phyloP scores from a whole-genome alignment of 1,284 basidiomycete species.

The Ceratobasidium sp. region DNA sequence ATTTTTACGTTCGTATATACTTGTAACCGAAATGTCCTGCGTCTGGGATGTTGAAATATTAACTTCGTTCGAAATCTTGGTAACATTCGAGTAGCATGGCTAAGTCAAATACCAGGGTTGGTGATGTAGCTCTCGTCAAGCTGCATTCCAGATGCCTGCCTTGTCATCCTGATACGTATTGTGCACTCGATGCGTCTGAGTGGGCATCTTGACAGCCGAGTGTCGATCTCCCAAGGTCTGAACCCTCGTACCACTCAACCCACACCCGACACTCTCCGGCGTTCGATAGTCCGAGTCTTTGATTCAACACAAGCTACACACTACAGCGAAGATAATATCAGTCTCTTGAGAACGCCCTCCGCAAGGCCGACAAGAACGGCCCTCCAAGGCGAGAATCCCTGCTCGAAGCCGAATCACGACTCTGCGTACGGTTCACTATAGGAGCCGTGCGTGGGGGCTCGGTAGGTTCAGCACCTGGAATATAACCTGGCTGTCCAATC shows the following conservation, averaged over 20 bases:
- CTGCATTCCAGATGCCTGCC: too few relatives aligned
- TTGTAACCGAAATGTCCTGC: background rate
- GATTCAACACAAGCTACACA: too few relatives aligned
- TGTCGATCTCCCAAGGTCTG: background rate
- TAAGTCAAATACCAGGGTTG: too few relatives aligned
- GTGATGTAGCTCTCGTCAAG: too few relatives aligned
- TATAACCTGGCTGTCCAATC: slow-evolving; percentile 1
- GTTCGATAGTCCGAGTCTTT: background rate
- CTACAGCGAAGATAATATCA: too few relatives aligned
- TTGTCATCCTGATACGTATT: too few relatives aligned
- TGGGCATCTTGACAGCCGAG: too few relatives aligned
- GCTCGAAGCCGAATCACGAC: slow-evolving; percentile 8
- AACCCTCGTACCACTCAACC: background rate
- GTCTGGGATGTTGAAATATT: background rate
- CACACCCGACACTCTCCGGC: background rate
- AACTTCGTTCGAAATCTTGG: too few relatives aligned
- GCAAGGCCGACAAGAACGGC: background rate
- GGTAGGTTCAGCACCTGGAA: background rate
- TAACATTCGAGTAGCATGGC: too few relatives aligned
- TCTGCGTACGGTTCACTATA: background rate
- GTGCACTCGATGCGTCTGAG: too few relatives aligned
- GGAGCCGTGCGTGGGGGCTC: background rate
- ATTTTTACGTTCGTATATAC: background rate
- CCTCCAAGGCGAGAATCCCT: background rate
- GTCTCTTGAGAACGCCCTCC: background rate